These are phyloP conservation scores for Senecio squalidus DNA, from an alignment of 140 eudicot species.

Conservation along the genomic window DNA sequence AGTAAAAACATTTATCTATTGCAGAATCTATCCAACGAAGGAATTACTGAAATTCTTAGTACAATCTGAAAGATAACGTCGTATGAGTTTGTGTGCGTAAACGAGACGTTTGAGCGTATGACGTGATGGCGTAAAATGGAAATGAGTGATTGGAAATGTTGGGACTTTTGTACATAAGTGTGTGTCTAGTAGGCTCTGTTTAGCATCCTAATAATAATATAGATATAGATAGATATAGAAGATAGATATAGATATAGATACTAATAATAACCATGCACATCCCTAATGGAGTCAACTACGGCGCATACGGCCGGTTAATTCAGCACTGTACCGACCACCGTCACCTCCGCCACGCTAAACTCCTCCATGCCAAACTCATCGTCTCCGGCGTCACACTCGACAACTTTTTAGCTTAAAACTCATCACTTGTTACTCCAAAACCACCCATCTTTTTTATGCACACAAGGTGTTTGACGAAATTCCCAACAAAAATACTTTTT, in stretches of 20 bases:
- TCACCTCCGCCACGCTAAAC: constrained; percentile 40
- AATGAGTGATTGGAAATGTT: constrained; percentile 58
- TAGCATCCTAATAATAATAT: no score
- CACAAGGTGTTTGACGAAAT: constrained; percentile 78
- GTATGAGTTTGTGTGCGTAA: constrained; percentile 24
- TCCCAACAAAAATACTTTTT: constrained; percentile 46
- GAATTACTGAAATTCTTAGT: no score
- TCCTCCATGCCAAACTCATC: constrained; percentile 61
- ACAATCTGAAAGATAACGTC: no score
- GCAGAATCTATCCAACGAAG: no score
- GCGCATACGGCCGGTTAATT: constrained; percentile 46
- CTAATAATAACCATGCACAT: no score
- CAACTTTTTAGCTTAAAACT: constrained; percentile 73
- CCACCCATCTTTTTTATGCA: constrained; percentile 33
- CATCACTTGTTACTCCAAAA: constrained; percentile 44
- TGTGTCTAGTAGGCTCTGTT: constrained; percentile 46
- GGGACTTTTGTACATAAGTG: constrained; percentile 54
- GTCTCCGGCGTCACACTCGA: constrained; percentile 41
- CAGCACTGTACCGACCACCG: constrained; percentile 51
- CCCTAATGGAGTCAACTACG: no score
- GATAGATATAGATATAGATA: no score
- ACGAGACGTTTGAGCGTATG: constrained; percentile 22
- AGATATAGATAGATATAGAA: no score
- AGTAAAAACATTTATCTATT: no score
- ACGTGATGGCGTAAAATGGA: constrained; percentile 61